Evolutionary conservation across 2,329 filamentous ascomycete species (phyloP), one percentile per base, ranked within the genome.

Genomic region (Calonectria ilicicola): DNA sequence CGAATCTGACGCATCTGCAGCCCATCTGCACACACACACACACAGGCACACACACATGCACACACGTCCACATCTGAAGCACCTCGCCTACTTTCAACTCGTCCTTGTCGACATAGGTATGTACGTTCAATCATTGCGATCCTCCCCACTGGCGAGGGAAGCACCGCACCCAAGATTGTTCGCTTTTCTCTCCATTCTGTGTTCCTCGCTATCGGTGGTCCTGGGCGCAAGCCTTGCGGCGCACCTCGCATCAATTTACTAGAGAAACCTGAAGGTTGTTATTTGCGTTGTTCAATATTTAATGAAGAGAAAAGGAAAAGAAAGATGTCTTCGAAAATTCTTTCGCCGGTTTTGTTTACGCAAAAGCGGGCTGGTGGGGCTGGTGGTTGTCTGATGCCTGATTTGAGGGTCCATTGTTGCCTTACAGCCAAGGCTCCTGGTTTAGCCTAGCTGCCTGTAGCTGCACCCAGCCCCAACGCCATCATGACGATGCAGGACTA

Each of bases 91-190:
- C n/a, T n/a, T n/a, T n/a, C n/a, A 32, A 58, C 46, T 40, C 46
- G n/a, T 47, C 47, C 10, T 26, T 26, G 9, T 23, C 21, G 32
- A 40, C 29, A 17, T 26, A 71, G 74, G 53, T 66, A 88, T 89
- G 88, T 89, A 85, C 87, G 88, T 79, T 89, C 88, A 89, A 89
- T 89, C 88, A 89, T 89, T 89, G 88, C 88, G 87, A 86, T 89
- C 88, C 88, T 87, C 83, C 86, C 84, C 88, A 89, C 82, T 78
- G 49, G 80, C 82, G 81, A 84, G 86, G 83, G 84, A 84, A 89
- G 85, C 88, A 89, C 86, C 88, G 88, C 88, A 89, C 88, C 88
- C 88, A 89, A 89, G 88, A 89, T 88, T 88, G 87, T 86, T 85
- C 88, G 87, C 80, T 83, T 87, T 86, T 74, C 82, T 89, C 88